Conservation (phyloP, 768 basidiomycete genomes). For the Phanerochaete carnosa region DNA sequence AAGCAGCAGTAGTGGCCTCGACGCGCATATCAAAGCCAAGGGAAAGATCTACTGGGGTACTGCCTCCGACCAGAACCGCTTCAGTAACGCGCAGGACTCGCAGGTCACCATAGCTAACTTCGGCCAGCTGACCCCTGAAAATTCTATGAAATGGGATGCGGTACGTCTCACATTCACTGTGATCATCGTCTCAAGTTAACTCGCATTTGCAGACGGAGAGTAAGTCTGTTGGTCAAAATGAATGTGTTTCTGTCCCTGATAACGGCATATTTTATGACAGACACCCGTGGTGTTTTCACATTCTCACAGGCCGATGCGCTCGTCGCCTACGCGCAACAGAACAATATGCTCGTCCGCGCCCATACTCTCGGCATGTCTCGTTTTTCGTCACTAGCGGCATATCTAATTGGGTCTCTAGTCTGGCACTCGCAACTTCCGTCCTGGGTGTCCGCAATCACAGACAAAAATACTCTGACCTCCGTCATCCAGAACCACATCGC, state of each 20-base stretch:
- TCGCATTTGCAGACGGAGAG: conserved; percentile 21
- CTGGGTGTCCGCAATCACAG: conserved; percentile 25
- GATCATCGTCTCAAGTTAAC: background rate
- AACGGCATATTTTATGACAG: conserved; percentile 6
- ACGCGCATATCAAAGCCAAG: conserved; percentile 22
- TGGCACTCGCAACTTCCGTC: conserved; percentile 33
- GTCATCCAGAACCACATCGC: conserved; percentile 34
- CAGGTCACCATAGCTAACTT: conserved; percentile 24
- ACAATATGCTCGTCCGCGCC: conserved; percentile 28
- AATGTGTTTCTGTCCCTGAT: background rate
- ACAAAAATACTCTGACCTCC: conserved; percentile 24
- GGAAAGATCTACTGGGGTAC: conserved; percentile 29
- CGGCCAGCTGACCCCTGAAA: conserved; percentile 31
- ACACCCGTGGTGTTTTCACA: conserved; percentile 24
- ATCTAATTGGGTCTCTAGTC: conserved; percentile 11
- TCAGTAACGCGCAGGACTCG: conserved; percentile 24
- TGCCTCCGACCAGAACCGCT: conserved; percentile 25
- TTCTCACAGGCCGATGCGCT: conserved; percentile 28
- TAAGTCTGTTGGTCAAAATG: background rate
- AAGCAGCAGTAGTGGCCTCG: conserved; percentile 16
- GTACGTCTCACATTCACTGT: conserved; percentile 8
- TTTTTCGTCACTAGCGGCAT: too few relatives aligned
- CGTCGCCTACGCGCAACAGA: conserved; percentile 26
- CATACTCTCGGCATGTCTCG: conserved; percentile 24
- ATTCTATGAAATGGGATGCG: conserved; percentile 33